Conservation (phyloP, 139 green algal species). For the Chlamydomonas asymmetrica region DNA sequence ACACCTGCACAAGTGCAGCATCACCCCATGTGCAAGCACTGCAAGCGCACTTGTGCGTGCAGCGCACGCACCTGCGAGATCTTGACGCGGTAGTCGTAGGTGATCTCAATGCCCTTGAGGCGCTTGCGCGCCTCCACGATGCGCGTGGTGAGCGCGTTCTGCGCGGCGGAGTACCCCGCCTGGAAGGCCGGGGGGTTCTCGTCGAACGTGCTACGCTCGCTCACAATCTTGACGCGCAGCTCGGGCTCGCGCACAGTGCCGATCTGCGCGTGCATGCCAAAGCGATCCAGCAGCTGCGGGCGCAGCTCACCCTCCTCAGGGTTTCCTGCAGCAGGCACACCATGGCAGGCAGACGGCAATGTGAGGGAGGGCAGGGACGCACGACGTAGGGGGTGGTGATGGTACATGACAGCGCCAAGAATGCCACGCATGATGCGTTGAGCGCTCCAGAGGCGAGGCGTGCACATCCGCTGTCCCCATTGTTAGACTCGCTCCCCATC, state of each 20-base stretch:
- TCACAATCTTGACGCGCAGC: slow-evolving; percentile 81
- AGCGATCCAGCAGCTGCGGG: slow-evolving; percentile 94
- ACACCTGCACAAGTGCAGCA: no score
- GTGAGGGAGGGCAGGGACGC: neutral
- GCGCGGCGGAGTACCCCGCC: slow-evolving; percentile 2
- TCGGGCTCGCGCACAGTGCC: slow-evolving; percentile 72
- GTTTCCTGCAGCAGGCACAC: slow-evolving; percentile 42
- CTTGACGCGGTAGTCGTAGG: slow-evolving; percentile 66
- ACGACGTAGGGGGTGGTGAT: no score
- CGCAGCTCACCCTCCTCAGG: slow-evolving; percentile 89
- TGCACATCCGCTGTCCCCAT: no score
- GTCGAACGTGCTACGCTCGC: slow-evolving; percentile 84
- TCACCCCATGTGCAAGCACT: no score
- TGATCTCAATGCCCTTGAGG: slow-evolving; percentile 41
- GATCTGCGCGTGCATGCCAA: slow-evolving; percentile 82
- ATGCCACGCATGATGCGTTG: no score
- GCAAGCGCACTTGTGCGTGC: no score
- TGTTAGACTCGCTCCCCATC: no score
- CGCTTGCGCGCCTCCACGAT: slow-evolving; percentile 55
- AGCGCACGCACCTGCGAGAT: slow-evolving; percentile 57
- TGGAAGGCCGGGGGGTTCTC: slow-evolving; percentile 60
- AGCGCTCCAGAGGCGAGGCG: no score
- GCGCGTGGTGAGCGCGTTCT: slow-evolving; percentile 46
- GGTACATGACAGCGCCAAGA: no score
- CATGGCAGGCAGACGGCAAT: neutral